These are phyloP conservation scores for Pycnococcus provasolii DNA, from an alignment of 139 green algal species.

Conservation along the genomic window DNA sequence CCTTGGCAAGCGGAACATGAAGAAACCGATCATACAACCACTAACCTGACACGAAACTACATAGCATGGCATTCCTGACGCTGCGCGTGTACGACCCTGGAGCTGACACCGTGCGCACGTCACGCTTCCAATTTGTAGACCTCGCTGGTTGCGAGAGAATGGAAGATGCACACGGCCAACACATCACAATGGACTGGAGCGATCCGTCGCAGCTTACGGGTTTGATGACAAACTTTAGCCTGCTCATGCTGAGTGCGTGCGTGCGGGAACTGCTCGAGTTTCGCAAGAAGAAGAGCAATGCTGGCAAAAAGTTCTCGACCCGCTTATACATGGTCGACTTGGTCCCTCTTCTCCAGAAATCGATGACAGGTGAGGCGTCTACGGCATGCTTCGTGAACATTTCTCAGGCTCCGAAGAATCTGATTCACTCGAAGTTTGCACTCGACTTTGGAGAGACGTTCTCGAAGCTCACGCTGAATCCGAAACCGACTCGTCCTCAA, in stretches of 20 bases:
- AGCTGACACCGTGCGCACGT: background rate
- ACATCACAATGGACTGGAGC: no score
- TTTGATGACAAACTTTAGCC: background rate
- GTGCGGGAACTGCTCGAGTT: background rate
- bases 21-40: no score
- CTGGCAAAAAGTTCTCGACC: background rate
- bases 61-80: background rate
- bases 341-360: background rate
- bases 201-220: background rate
- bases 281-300: background rate
- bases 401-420: background rate
- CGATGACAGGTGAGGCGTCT: background rate
- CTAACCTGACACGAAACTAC: no score
- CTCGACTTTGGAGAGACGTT: background rate
- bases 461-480: background rate
- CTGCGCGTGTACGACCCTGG: background rate
- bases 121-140: background rate
- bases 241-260: background rate
- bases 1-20: no score
- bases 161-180: background rate
- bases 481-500: background rate
- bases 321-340: background rate
- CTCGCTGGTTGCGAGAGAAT: background rate
- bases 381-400: background rate
- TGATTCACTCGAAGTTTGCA: background rate